These are phyloP conservation scores for Calamus simplicifolius DNA, from an alignment of 176 grass and related monocot genomes.

Conservation along the genomic window DNA sequence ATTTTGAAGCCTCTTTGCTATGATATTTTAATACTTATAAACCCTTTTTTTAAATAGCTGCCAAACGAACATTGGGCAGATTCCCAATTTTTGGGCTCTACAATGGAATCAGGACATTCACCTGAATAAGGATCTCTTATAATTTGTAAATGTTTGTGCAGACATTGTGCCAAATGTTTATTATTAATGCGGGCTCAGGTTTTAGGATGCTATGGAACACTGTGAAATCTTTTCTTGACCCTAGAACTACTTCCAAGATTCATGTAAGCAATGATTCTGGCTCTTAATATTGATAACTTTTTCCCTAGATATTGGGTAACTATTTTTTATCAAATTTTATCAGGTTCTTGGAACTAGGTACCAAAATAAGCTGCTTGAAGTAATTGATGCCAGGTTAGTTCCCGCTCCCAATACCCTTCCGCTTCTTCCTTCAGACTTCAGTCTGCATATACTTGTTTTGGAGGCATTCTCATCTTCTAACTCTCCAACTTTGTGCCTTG, in stretches of 20 bases:
- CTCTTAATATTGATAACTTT: no score
- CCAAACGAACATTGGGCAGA: no score
- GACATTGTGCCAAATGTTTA: conserved; percentile 65
- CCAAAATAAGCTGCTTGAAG: conserved; percentile 78
- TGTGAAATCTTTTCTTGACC: conserved; percentile 96
- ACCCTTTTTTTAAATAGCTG: no score
- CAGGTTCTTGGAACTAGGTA: conserved; percentile 90
- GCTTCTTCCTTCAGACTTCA: not conserved
- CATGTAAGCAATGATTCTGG: conserved; percentile 37
- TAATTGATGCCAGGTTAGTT: conserved; percentile 73
- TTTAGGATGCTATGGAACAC: conserved; percentile 90
- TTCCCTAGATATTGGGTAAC: no score
- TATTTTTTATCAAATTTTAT: not conserved
- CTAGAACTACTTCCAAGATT: conserved; percentile 89
- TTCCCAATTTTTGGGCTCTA: no score
- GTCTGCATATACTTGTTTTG: no score
- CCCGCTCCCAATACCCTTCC: not conserved
- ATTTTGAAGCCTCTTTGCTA: not conserved
- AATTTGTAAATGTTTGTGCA: conserved; percentile 22
- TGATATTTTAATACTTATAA: not conserved
- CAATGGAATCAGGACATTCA: not conserved
- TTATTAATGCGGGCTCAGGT: conserved; percentile 91
- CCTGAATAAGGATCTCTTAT: not conserved
- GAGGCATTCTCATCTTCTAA: no score
- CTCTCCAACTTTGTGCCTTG: no score